Conservation (phyloP, 2,329 filamentous ascomycete species). For the Penicillium decumbens region DNA sequence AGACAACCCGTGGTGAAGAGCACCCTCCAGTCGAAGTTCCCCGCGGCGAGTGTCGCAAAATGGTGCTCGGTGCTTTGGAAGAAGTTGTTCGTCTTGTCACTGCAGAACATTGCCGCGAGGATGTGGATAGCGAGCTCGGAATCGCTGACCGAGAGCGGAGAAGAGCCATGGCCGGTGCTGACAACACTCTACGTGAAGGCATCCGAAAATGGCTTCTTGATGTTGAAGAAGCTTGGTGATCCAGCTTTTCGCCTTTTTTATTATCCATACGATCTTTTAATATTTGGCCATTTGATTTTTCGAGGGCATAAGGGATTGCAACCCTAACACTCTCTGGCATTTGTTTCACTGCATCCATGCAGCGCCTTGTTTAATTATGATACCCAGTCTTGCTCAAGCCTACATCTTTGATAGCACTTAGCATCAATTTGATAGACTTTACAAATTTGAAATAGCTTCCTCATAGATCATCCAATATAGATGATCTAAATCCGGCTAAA, state of each 20-base stretch:
- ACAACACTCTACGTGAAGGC: constrained; percentile 54
- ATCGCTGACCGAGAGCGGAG: constrained; percentile 33
- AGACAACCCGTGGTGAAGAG: constrained; percentile 25
- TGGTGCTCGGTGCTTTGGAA: constrained; percentile 55
- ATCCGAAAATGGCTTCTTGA: constrained; percentile 54
- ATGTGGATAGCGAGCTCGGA: constrained; percentile 31
- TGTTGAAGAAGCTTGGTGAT: constrained; percentile 44
- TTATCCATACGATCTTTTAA: neutral
- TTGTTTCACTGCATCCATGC: neutral
- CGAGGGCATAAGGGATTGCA: neutral
- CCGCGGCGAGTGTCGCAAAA: constrained; percentile 50
- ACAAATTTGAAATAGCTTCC: neutral
- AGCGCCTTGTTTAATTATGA: constrained; percentile 19
- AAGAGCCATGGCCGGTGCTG: constrained; percentile 32
- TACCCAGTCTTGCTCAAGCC: constrained; percentile 16
- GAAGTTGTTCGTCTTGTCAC: constrained; percentile 54
- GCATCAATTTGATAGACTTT: neutral
- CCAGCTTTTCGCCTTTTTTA: constrained; percentile 1
- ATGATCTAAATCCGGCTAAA: constrained; percentile 15
- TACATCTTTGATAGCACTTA: neutral
- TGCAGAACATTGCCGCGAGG: constrained; percentile 44
- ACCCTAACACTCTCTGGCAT: neutral
- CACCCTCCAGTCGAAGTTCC: constrained; percentile 43
- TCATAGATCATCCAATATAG: constrained; percentile 8
- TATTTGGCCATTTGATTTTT: neutral